A percentile compares a stretch with the other conserved stretches of the same genome.
Conservation (phyloP, 2,329 filamentous ascomycete species). For the Lizonia empirigonia region DNA sequence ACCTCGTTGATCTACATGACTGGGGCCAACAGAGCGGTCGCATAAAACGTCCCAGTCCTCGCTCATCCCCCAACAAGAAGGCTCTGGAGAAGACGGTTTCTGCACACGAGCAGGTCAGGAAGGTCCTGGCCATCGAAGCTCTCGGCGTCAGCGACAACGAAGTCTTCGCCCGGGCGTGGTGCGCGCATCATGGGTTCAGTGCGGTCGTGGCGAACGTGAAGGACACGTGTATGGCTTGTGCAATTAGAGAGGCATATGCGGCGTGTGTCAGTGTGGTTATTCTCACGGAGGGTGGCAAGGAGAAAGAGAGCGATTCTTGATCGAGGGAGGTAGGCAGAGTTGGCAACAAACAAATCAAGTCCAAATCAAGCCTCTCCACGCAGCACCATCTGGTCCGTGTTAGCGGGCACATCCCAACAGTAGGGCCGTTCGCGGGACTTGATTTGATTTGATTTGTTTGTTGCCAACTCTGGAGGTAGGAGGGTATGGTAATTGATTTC, state of each 20-base stretch:
- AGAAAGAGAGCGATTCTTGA: conserved; percentile 53
- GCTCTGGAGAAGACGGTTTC: conserved; percentile 20
- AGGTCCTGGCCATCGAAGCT: conserved; percentile 73
- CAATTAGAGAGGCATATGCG: conserved; percentile 76
- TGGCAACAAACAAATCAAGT: too few species aligned
- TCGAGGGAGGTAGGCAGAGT: too few species aligned
- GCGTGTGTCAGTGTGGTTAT: conserved; percentile 75
- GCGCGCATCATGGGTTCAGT: conserved; percentile 73
- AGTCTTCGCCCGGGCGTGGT: conserved; percentile 77
- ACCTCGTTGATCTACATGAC: conserved; percentile 66
- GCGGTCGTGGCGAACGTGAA: conserved; percentile 72
- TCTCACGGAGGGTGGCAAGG: conserved; percentile 56
- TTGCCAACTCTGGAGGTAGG: too few species aligned
- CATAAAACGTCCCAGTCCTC: conserved; percentile 36
- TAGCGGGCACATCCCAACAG: too few species aligned
- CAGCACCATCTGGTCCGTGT: too few species aligned
- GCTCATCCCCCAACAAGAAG: conserved; percentile 41
- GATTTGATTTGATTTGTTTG: too few species aligned
- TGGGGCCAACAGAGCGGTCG: conserved; percentile 60
- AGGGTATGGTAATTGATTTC: too few species aligned
- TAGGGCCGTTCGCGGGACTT: too few species aligned
- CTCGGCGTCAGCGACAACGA: conserved; percentile 77
- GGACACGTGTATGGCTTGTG: conserved; percentile 75
- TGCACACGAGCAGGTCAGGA: conserved; percentile 56
- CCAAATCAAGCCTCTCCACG: too few species aligned